Conservation (phyloP, 805 yeast species). For the Pichia nanzhaoensis region DNA sequence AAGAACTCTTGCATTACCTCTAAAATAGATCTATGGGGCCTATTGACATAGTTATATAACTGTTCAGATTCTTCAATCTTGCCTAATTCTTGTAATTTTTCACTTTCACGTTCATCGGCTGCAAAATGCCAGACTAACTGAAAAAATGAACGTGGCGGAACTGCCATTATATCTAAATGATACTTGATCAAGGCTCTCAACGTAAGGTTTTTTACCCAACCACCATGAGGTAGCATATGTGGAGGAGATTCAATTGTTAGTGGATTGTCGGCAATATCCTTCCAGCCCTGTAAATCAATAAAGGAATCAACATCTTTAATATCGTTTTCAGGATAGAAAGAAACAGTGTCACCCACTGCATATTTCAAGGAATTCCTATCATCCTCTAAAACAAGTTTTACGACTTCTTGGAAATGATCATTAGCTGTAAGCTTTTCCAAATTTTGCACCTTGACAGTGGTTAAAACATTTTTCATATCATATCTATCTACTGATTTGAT, state of each 20-base stretch:
- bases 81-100: constrained; percentile 70
- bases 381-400: constrained; percentile 46
- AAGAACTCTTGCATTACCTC: constrained; percentile 82
- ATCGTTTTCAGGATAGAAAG: constrained; percentile 70
- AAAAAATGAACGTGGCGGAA: constrained; percentile 84
- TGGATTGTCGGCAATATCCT: constrained; percentile 58
- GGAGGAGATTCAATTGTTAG: constrained; percentile 27
- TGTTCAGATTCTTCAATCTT: constrained; percentile 71
- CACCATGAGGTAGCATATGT: constrained; percentile 45
- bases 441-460: constrained; percentile 38
- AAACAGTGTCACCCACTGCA: constrained; percentile 75
- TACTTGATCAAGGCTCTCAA: constrained; percentile 64
- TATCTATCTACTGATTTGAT: neutral
- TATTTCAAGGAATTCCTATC: constrained; percentile 30
- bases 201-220: constrained; percentile 55
- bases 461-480: neutral
- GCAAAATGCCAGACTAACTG: constrained; percentile 69
- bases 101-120: constrained; percentile 64
- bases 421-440: constrained; percentile 59
- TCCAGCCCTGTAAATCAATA: constrained; percentile 69
- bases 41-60: constrained; percentile 80
- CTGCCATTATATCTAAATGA: constrained; percentile 74
- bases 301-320: constrained; percentile 56
- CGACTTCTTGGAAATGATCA: constrained; percentile 87
- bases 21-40: constrained; percentile 82